Evolutionary conservation across 2,329 filamentous ascomycete species (phyloP).

Genomic region (Diaporthe ampelina): DNA sequence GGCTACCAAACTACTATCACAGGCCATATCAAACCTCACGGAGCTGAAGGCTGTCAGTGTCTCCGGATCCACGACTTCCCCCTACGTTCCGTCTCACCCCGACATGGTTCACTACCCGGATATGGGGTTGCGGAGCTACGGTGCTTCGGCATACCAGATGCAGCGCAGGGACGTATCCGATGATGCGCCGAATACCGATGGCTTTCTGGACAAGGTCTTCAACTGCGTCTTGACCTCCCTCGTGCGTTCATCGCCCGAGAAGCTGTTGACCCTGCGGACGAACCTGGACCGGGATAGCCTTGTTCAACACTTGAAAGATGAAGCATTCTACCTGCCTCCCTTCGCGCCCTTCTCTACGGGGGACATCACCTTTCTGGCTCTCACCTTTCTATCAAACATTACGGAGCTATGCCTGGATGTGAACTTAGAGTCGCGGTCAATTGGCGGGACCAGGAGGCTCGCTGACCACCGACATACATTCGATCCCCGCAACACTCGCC

Average conservation of each 20-base stretch:
- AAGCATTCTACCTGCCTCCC: background rate
- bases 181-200: background rate
- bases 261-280: background rate
- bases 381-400: background rate
- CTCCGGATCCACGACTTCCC: background rate
- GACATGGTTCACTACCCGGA: background rate
- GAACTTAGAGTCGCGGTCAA: background rate
- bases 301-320: background rate
- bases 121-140: background rate
- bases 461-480: background rate
- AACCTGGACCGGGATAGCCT: background rate
- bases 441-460: rapidly evolving
- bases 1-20: background rate
- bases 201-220: background rate
- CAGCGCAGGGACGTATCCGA: background rate
- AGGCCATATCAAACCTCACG: background rate
- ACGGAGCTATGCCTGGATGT: background rate
- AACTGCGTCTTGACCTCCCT: background rate
- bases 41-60: background rate
- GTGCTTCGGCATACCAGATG: background rate
- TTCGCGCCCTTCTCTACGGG: too few relatives aligned
- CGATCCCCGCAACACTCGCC: background rate
- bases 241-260: background rate
- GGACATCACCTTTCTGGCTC: background rate
- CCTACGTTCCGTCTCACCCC: rapidly evolving